Conservation (phyloP, 345 rosid genomes). For the Gossypium herbaceum region DNA sequence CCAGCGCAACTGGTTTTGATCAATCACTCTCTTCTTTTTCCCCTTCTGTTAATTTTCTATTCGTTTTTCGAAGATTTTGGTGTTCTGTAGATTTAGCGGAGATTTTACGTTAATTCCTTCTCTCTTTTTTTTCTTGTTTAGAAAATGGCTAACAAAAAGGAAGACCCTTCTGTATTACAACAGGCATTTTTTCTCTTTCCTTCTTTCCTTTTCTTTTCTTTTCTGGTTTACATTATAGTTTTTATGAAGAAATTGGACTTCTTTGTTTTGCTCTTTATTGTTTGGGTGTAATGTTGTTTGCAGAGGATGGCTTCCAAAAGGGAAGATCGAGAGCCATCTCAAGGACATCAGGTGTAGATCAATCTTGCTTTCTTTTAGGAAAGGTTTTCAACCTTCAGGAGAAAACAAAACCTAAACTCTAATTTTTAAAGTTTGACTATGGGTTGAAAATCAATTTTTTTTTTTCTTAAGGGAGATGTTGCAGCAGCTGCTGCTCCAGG, state of each 20-base stretch:
- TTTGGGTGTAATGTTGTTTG: background rate
- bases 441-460: background rate
- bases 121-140: background rate
- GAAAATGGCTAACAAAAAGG: slow-evolving; percentile 39
- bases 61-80: background rate
- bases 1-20: background rate
- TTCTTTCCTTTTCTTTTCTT: background rate
- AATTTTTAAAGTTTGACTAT: background rate
- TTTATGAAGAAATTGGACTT: background rate
- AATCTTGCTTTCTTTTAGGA: background rate
- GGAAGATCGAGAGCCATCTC: background rate
- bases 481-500: slow-evolving; percentile 32
- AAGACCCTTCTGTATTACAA: slow-evolving; percentile 26
- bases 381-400: background rate
- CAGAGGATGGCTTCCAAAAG: slow-evolving; percentile 2
- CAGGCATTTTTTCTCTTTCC: background rate
- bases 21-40: background rate
- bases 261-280: background rate
- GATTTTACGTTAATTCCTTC: background rate
- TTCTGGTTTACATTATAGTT: background rate
- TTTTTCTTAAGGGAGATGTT: slow-evolving; percentile 37
- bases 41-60: background rate
- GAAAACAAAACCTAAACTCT: background rate
- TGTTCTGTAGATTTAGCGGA: background rate
- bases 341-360: slow-evolving; percentile 4